Evolutionary conservation across 176 grass and related monocot genomes (phyloP).

Genomic region (Oryza longistaminata): DNA sequence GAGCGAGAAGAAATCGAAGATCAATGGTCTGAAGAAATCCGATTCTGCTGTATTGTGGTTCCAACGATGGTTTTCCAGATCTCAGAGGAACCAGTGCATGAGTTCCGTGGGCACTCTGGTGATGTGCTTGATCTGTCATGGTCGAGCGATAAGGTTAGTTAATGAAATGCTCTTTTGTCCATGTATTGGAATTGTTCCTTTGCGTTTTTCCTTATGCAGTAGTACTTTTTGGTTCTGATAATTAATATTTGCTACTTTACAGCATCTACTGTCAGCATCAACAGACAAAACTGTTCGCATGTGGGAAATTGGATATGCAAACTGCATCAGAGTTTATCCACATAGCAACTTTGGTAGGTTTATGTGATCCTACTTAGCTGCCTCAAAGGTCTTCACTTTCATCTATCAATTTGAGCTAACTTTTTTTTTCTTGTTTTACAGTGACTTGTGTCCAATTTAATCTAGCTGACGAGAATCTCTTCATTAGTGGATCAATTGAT

Average conservation of each 20-base stretch:
- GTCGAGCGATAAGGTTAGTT: conserved; percentile 81
- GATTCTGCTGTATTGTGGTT: conserved; percentile 82
- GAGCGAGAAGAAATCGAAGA: conserved; percentile 40
- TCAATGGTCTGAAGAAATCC: conserved; percentile 54
- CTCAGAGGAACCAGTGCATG: conserved; percentile 69
- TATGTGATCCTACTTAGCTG: conserved; percentile 1
- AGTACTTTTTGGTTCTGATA: conserved; percentile 7
- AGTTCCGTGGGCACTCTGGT: conserved; percentile 73
- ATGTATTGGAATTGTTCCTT: not conserved
- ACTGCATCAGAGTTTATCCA: conserved; percentile 63
- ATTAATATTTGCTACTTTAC: conserved; percentile 37
- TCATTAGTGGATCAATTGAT: conserved; percentile 95
- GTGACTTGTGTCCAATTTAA: conserved; percentile 95
- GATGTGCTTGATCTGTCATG: conserved; percentile 86
- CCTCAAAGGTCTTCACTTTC: conserved; percentile 7
- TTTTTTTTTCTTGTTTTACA: conserved; percentile 35
- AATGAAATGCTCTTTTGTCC: conserved; percentile 6
- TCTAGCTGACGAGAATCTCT: conserved; percentile 59
- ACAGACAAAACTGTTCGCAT: conserved; percentile 87
- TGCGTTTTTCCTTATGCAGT: conserved; percentile 2
- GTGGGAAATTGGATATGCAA: conserved; percentile 76
- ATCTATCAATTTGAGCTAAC: conserved; percentile 29
- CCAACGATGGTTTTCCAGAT: conserved; percentile 63
- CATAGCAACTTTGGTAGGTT: conserved; percentile 83
- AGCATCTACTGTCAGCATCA: conserved; percentile 80